phyloP scores from a whole-genome alignment of 495 filamentous ascomycete genomes.

The Xylaria flabelliformis region DNA sequence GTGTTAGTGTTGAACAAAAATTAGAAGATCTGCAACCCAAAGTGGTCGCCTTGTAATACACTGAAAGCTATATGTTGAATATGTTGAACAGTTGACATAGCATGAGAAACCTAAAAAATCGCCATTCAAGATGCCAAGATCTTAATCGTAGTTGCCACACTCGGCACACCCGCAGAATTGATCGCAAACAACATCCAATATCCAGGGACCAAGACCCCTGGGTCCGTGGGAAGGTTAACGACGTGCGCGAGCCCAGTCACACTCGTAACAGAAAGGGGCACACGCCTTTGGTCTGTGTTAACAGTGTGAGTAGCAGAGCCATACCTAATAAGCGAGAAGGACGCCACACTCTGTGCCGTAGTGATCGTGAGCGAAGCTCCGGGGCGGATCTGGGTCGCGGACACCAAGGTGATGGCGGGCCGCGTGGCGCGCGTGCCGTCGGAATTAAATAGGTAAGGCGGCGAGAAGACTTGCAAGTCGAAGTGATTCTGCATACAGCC shows the following conservation, averaged over 20 bases:
- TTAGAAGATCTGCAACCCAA: not conserved
- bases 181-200: conserved; percentile 66
- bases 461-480: conserved; percentile 63
- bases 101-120: not conserved
- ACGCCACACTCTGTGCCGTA: conserved; percentile 37
- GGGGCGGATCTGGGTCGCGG: conserved; percentile 31
- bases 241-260: conserved; percentile 21
- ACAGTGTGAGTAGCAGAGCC: conserved; percentile 62
- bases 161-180: conserved; percentile 54
- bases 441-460: conserved; percentile 58
- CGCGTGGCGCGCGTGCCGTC: conserved; percentile 50
- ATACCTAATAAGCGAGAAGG: conserved; percentile 49
- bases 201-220: conserved; percentile 61
- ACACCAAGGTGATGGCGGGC: conserved; percentile 42
- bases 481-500: conserved; percentile 62
- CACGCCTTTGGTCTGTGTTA: conserved; percentile 64
- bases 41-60: not conserved
- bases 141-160: conserved; percentile 39
- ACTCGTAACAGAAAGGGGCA: conserved; percentile 46
- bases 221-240: conserved; percentile 49
- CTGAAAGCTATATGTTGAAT: not conserved
- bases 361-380: conserved; percentile 47
- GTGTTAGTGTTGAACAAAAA: not conserved
- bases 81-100: not conserved
- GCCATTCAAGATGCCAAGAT: conserved; percentile 17